These are phyloP conservation scores for Cardiospermum halicacabum DNA, from an alignment of 345 rosid genomes.

Conservation along the genomic window DNA sequence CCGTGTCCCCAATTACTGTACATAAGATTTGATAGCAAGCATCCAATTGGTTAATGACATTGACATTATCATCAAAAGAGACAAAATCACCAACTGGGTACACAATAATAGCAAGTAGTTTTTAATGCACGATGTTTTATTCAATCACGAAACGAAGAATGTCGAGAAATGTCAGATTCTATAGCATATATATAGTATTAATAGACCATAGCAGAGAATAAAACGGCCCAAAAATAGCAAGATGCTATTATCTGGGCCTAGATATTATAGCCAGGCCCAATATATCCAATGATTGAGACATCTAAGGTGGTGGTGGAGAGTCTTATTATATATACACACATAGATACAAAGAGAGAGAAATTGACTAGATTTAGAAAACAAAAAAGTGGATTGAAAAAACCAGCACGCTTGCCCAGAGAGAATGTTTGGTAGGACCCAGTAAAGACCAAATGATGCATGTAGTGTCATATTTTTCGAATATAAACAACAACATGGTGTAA, in stretches of 20 bases:
- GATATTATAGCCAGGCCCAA: not conserved
- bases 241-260: not conserved
- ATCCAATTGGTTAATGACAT: too few relatives aligned
- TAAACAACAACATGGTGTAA: constrained; percentile 12
- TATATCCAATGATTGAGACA: not conserved
- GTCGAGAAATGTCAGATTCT: not conserved
- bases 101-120: not conserved
- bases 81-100: not conserved
- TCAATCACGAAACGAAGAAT: not conserved
- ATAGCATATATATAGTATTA: too few relatives aligned
- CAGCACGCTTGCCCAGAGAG: constrained; percentile 15
- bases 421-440: constrained; percentile 22
- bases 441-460: constrained; percentile 2
- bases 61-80: too few relatives aligned
- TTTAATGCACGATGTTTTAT: too few relatives aligned
- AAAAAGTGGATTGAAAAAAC: not conserved
- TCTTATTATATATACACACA: not conserved
- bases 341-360: not conserved
- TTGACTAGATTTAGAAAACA: constrained; percentile 6
- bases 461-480: constrained; percentile 13
- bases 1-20: too few relatives aligned
- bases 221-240: not conserved
- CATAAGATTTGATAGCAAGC: too few relatives aligned
- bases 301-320: not conserved
- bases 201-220: too few relatives aligned